Evolutionary conservation across 768 basidiomycete genomes (phyloP), one percentile per base, ranked within the genome.

Genomic region (Pisolithus sp.): DNA sequence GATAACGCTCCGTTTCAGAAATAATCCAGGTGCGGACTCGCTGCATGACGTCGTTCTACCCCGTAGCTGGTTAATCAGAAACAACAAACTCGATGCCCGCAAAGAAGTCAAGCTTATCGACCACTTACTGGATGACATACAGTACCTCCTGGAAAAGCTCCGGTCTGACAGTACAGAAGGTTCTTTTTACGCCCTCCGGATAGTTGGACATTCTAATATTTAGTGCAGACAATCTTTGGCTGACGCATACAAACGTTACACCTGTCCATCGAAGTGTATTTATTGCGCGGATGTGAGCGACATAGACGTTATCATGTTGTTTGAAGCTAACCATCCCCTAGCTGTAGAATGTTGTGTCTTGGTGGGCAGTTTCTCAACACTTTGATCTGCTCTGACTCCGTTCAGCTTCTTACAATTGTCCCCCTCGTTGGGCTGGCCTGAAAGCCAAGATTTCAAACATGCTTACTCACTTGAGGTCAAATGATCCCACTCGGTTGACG

Each of bases 21-120:
- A 12, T 18, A 23, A 23, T 13, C 20, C 21, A 2, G 21, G 15
- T 4, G 53, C 37, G 0, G 50, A 18, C 3, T 47, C 41, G 43
- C 61, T 81, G 0, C 76, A 83, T 58, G 68, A 71, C 17, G 56
- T 80, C 26, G 74, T 75, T 5, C 69, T 85, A 30, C 83, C 83
- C 0, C 73, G 73, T 3, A 76, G 72, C 48, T 85, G 82, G 81
- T 57, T 82, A 18, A 31, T 67, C 15, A 5, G 34, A 13, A 34
- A 34, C 2, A 13, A 34, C 34, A 34, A 34, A 34, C 5, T 34
- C 34, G 34, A 34, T 34, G 34, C 34, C 2, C 48, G 56, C 36
- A 59, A 59, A 52, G 52, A 54, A 3, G 34, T 53, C 37, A 17
- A 24, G n/a, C 18, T 57, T 9, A 10, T 60, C 2, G 0, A 40